A percentile compares a stretch with the other conserved stretches of the same genome.
phyloP scores from a whole-genome alignment of 768 basidiomycete species.

The Leccinellum luteum region DNA sequence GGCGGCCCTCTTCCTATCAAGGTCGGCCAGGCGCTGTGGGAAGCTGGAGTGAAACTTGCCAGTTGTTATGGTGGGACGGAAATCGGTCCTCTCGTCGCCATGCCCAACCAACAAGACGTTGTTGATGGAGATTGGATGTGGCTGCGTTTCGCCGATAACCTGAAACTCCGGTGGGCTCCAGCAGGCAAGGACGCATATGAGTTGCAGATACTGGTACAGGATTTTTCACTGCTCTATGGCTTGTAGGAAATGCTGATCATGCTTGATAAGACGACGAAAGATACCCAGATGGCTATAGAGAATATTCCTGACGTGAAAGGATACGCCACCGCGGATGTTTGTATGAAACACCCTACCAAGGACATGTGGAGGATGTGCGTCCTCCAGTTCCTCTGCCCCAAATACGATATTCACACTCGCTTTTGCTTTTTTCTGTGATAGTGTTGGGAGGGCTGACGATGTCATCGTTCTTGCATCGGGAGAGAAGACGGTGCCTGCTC shows the following conservation, averaged over 20 bases:
- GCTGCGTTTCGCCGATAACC: constrained; percentile 25
- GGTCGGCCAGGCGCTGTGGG: constrained; percentile 33
- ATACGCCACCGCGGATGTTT: constrained; percentile 44
- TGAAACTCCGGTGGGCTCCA: constrained; percentile 30
- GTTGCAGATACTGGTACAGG: constrained; percentile 36
- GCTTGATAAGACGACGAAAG: not conserved
- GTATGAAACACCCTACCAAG: constrained; percentile 45
- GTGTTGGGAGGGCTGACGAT: constrained; percentile 35
- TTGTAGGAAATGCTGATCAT: not conserved
- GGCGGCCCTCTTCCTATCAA: constrained; percentile 38
- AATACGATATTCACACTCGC: not conserved
- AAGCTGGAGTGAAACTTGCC: constrained; percentile 33
- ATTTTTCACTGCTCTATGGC: too few species aligned
- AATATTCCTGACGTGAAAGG: constrained; percentile 40
- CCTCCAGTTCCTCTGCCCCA: fast-evolving
- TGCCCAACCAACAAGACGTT: constrained; percentile 5
- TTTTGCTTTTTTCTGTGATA: not conserved
- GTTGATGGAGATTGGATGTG: constrained; percentile 36
- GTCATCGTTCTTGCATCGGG: constrained; percentile 30
- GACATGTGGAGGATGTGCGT: constrained; percentile 37
- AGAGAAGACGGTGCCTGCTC: constrained; percentile 26
- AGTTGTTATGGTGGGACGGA: constrained; percentile 39
- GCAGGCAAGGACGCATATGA: constrained; percentile 37
- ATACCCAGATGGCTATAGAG: constrained; percentile 14
- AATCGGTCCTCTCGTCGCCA: constrained; percentile 11